These are phyloP conservation scores for Penstemon davidsonii DNA, from an alignment of 257 asterid species.

Conservation along the genomic window DNA sequence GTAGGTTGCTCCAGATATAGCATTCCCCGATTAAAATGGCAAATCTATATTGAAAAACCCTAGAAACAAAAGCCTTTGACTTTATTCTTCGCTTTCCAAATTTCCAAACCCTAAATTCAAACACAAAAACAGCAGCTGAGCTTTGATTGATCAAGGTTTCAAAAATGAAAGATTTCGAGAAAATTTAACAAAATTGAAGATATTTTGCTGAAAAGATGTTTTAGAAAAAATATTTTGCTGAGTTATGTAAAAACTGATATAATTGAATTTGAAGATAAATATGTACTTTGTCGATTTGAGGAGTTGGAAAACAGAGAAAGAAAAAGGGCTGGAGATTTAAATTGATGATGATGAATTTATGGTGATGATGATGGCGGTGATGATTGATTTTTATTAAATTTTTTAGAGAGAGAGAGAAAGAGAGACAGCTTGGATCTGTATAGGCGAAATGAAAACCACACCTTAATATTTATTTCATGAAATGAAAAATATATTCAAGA, in stretches of 20 bases:
- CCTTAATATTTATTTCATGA: conserved; percentile 31
- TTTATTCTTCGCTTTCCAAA: neutral
- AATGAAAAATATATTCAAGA: conserved; percentile 33
- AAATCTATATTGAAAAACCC: conserved; percentile 14
- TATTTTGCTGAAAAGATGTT: neutral
- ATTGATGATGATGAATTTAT: conserved; percentile 17
- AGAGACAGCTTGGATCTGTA: conserved; percentile 42
- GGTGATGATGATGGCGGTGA: conserved; percentile 27
- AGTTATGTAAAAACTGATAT: conserved; percentile 12
- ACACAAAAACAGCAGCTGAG: conserved; percentile 35
- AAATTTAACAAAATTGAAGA: conserved; percentile 13
- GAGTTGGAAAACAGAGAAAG: conserved; percentile 23
- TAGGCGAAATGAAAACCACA: conserved; percentile 46
- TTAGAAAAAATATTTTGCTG: neutral
- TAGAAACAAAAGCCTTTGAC: conserved; percentile 17
- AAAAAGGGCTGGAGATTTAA: conserved; percentile 12
- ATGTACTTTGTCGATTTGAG: conserved; percentile 19
- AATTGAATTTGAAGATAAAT: neutral
- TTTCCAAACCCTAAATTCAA: conserved; percentile 37
- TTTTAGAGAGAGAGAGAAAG: conserved; percentile 12
- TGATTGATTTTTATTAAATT: conserved; percentile 2
- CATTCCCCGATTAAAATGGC: conserved; percentile 48
- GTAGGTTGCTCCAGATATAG: conserved; percentile 53
- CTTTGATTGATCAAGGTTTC: conserved; percentile 25
- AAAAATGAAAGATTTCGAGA: conserved; percentile 6